These are phyloP conservation scores for Chlorella variabilis DNA, from an alignment of 163 green algal genomes.

Conservation along the genomic window DNA sequence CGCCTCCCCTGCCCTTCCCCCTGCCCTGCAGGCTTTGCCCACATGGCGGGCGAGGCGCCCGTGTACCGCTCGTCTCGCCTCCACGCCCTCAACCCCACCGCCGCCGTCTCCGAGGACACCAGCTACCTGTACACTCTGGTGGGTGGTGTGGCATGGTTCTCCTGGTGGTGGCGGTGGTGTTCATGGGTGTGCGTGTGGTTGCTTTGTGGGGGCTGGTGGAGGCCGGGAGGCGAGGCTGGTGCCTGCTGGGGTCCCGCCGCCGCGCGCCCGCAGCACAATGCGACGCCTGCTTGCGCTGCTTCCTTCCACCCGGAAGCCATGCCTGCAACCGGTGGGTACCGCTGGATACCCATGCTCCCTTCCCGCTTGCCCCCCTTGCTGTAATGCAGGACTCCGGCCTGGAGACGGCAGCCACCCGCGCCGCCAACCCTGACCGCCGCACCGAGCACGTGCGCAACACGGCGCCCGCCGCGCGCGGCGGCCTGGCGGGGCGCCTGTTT, in stretches of 20 bases:
- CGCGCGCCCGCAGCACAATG: too few relatives aligned
- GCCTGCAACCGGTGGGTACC: too few relatives aligned
- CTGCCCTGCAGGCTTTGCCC: slow-evolving; percentile 41
- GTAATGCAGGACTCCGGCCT: slow-evolving; percentile 39
- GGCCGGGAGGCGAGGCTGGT: too few relatives aligned
- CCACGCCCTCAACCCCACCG: slow-evolving; percentile 47
- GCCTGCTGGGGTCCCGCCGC: too few relatives aligned
- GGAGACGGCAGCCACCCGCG: slow-evolving; percentile 34
- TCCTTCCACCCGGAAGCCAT: too few relatives aligned
- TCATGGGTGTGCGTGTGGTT: too few relatives aligned
- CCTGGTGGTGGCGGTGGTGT: too few relatives aligned
- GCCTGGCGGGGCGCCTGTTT: background rate
- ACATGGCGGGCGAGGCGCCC: slow-evolving; percentile 35
- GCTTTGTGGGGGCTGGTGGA: too few relatives aligned
- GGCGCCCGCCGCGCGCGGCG: background rate
- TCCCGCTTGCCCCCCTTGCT: too few relatives aligned
- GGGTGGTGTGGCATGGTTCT: background rate
- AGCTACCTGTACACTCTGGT: slow-evolving; percentile 50
- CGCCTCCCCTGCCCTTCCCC: background rate
- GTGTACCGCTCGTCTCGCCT: slow-evolving; percentile 48
- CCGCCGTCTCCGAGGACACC: slow-evolving; percentile 49
- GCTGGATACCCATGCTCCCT: too few relatives aligned
- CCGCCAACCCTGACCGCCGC: slow-evolving; percentile 37
- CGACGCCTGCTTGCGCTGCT: too few relatives aligned
- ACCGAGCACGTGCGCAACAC: slow-evolving; percentile 54